Percentiles rank a stretch among this genome's conserved stretches.
Conservation (phyloP, 805 yeast species). For the Teunomyces lycoperdinae region DNA sequence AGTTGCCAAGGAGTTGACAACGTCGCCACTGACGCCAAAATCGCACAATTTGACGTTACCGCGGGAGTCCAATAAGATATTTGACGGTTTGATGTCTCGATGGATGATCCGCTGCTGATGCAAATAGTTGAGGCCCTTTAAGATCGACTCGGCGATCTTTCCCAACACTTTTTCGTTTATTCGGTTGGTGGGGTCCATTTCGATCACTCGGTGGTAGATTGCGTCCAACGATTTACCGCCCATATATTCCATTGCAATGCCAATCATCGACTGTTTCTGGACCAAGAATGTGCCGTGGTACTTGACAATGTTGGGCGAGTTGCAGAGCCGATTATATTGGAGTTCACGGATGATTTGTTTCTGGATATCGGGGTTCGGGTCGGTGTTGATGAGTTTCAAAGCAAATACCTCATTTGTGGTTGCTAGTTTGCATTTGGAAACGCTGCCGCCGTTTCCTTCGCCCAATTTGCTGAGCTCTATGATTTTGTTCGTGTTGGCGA, state of each 20-base stretch:
- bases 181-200: conserved; percentile 66
- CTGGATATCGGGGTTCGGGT: conserved; percentile 82
- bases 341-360: conserved; percentile 88
- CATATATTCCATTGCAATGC: conserved; percentile 97
- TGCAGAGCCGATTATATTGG: conserved; percentile 80
- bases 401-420: conserved; percentile 65
- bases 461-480: conserved; percentile 72
- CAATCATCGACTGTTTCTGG: conserved; percentile 73
- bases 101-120: conserved; percentile 89
- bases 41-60: conserved; percentile 94
- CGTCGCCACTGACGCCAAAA: conserved; percentile 97
- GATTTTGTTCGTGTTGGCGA: conserved; percentile 59
- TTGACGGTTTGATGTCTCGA: conserved; percentile 94
- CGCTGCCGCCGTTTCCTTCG: conserved; percentile 94
- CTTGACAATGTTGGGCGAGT: conserved; percentile 80
- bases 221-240: conserved; percentile 91
- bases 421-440: conserved; percentile 65
- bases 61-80: conserved; percentile 66
- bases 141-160: conserved; percentile 80
- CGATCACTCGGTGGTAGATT: conserved; percentile 72
- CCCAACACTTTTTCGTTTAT: conserved; percentile 93
- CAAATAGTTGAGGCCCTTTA: conserved; percentile 80
- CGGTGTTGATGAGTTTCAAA: conserved; percentile 67
- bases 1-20: conserved; percentile 90
- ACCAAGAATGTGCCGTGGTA: conserved; percentile 91